These are phyloP conservation scores for Fagopyrum esculentum DNA, from an alignment of 148 eudicot genomes.

Conservation along the genomic window DNA sequence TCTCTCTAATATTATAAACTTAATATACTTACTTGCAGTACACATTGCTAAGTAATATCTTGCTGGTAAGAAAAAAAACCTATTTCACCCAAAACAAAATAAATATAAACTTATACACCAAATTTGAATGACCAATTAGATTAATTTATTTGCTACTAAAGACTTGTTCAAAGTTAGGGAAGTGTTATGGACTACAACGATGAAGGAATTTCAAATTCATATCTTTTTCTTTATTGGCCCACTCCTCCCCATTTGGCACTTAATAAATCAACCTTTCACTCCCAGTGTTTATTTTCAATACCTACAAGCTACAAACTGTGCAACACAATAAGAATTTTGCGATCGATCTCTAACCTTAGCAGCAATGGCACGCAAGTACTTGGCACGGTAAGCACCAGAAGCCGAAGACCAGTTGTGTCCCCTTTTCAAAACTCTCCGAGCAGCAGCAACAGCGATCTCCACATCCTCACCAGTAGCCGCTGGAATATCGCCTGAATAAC, in stretches of 20 bases:
- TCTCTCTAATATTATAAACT: no score
- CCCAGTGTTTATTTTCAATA: background rate
- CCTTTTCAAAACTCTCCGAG: slow-evolving; percentile 55
- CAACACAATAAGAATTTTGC: background rate
- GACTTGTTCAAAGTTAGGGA: no score
- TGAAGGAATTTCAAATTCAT: background rate
- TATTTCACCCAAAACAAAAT: no score
- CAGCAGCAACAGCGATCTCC: slow-evolving; percentile 80
- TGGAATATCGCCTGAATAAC: slow-evolving; percentile 70
- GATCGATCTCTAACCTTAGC: slow-evolving; percentile 40
- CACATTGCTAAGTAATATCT: no score
- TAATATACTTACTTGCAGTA: no score
- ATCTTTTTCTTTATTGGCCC: background rate
- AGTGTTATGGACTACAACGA: no score
- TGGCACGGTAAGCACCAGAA: slow-evolving; percentile 87
- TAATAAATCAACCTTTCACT: background rate
- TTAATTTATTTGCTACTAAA: no score
- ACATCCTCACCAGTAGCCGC: slow-evolving; percentile 95
- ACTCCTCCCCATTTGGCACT: background rate
- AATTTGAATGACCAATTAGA: no score
- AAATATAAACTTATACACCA: no score
- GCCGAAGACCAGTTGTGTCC: slow-evolving; percentile 79
- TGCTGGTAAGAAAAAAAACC: no score
- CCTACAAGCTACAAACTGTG: background rate
- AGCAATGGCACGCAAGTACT: slow-evolving; percentile 92